phyloP scores from a whole-genome alignment of 495 filamentous ascomycete genomes.

The Haplographium delicatum region DNA sequence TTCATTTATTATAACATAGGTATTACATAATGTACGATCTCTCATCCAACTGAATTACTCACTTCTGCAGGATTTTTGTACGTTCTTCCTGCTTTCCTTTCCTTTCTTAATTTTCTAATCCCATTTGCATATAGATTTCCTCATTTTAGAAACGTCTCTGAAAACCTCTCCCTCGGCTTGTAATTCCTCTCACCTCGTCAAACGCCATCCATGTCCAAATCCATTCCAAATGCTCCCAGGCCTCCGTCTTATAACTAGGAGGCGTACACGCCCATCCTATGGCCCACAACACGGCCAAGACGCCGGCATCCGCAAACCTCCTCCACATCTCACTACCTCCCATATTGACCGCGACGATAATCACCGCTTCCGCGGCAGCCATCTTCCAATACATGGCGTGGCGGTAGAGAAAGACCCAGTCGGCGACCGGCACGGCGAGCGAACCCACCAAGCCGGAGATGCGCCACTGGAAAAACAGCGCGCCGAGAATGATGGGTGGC shows the following conservation, averaged over 20 bases:
- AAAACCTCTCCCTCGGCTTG: too few species aligned
- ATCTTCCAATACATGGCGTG: constrained; percentile 15
- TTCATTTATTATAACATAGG: too few species aligned
- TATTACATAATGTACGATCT: too few species aligned
- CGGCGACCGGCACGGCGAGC: constrained; percentile 1
- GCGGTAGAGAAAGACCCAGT: constrained; percentile 6
- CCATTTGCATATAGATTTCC: too few species aligned
- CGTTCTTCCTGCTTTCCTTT: too few species aligned
- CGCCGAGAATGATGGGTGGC: constrained; percentile 11
- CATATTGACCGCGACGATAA: constrained; percentile 2
- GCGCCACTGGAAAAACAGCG: constrained; percentile 16
- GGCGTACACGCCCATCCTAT: constrained; percentile 17
- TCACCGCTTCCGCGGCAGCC: neutral
- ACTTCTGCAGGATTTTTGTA: too few species aligned
- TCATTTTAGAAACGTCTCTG: too few species aligned
- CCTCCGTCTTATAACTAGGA: constrained; percentile 10
- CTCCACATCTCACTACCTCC: constrained; percentile 10
- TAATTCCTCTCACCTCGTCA: constrained; percentile 2
- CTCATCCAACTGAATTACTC: too few species aligned
- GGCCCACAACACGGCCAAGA: constrained; percentile 10
- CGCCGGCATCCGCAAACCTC: neutral
- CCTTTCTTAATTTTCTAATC: too few species aligned
- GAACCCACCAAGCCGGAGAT: constrained; percentile 12
- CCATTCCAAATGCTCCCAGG: constrained; percentile 20
- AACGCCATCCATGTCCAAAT: constrained; percentile 19